Percentiles rank a stretch among this genome's conserved stretches.
These are phyloP conservation scores for Cutaneotrichosporon mucoides DNA, from an alignment of 1,284 basidiomycete genomes.

Conservation along the genomic window DNA sequence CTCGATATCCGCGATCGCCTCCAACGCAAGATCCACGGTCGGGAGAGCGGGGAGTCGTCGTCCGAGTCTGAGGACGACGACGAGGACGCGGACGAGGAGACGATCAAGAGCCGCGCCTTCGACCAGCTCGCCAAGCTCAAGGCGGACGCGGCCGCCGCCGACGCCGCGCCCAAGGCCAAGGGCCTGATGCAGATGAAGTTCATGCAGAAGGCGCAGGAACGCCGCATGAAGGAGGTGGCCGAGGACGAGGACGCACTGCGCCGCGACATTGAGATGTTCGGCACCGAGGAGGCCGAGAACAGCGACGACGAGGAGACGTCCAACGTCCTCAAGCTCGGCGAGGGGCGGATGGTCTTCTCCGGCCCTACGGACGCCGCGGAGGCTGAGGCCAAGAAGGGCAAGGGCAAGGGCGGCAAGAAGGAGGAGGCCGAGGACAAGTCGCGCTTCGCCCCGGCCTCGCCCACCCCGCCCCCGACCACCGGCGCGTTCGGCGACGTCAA, in stretches of 20 bases:
- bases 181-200: constrained; percentile 87
- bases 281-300: constrained; percentile 37
- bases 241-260: constrained; percentile 66
- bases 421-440: background rate
- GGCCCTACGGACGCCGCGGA: constrained; percentile 20
- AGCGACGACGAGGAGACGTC: constrained; percentile 51
- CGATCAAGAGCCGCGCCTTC: constrained; percentile 64
- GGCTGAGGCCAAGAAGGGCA: background rate
- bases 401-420: background rate
- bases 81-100: constrained; percentile 52
- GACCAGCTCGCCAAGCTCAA: constrained; percentile 62
- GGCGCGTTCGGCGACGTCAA: constrained; percentile 50
- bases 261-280: constrained; percentile 58
- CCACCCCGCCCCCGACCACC: constrained; percentile 7
- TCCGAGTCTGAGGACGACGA: constrained; percentile 54
- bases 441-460: background rate
- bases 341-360: constrained; percentile 54
- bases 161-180: constrained; percentile 45
- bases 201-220: constrained; percentile 81
- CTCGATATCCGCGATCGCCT: constrained; percentile 74
- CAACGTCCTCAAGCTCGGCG: constrained; percentile 44
- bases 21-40: constrained; percentile 61
- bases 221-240: constrained; percentile 59
- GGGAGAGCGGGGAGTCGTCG: constrained; percentile 51
- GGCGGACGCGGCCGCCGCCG: constrained; percentile 21